Evolutionary conservation across 495 filamentous ascomycete genomes (phyloP), one percentile per base, ranked within the genome.

Genomic region (Talaromyces borbonicus): DNA sequence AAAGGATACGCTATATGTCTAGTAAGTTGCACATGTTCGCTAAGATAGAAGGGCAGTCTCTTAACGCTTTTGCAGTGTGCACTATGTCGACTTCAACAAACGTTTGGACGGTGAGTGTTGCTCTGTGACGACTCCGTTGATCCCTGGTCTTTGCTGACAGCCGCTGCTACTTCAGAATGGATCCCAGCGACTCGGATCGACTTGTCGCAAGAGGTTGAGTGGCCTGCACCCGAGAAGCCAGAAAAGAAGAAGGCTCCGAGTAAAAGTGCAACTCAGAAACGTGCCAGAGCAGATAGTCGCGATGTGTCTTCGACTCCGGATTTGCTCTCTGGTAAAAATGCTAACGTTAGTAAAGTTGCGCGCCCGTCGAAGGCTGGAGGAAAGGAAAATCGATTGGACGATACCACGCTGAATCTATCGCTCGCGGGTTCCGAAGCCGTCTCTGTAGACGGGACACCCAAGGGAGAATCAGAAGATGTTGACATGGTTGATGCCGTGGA

Each of bases 71-170:
- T 25, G 11, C 23, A 80, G 76, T 59, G 90, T 95, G 54, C 94
- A 98, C 62, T 98, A 97, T 64, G 87, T 95, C 48, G 93, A 96
- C 52, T 98, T 95, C 78, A 98, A 98, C 69, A 98, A 98, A 59
- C 92, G 92, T 69, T 76, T 98, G 14, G 92, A 98, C 63, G 76
- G 73, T 77, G 58, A 50, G 56, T 49, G n/a, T n/a, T n/a, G n/a
- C n/a, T n/a, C n/a, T n/a, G n/a, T n/a, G n/a, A n/a, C n/a, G n/a
- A n/a, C 15, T 29, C 14, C 18, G 0, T 40, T 37, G 9, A 14
- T 22, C 49, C 16, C 9, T 6, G 8, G 11, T 32, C 8, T 46
- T 24, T 14, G 15, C 54, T 66, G 19, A 66, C 43, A 44, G 19
- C 36, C 1, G 8, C 23, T 16, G 39, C 48, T 56, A 30, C 58